Evolutionary conservation across 2,329 filamentous ascomycete species (phyloP), one percentile per base, ranked within the genome.

Genomic region (Verticillium dahliae): DNA sequence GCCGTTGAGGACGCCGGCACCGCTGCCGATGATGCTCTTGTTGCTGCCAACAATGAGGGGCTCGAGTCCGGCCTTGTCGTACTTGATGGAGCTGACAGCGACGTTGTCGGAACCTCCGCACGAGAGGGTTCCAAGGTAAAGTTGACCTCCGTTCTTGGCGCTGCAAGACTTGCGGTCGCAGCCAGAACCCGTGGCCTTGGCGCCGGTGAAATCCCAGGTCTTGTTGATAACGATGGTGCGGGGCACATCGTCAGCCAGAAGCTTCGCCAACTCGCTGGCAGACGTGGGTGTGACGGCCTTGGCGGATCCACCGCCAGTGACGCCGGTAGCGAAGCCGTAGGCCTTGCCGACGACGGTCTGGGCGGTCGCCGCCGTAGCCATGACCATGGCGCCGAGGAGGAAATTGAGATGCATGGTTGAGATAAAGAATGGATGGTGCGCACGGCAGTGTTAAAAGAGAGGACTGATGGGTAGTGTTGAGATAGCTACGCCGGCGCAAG

Each of bases 271-370:
- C 74, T 85, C 76, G 18, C 72, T 74, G 27, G 73, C 79, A 52
- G 75, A 75, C 27, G 70, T 71, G 15, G 81, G 81, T 56, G 77
- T 75, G 0, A 66, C 65, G 6, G 79, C 73, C 13, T 76, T 70
- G 14, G 79, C 80, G 59, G 68, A 73, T 35, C 81, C 81, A 65
- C 82, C 82, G 45, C 82, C 82, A 37, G 82, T 85, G 1, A 81
- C 78, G 38, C 80, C 70, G 5, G 66, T 60, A 14, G 71, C 71
- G 38, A 73, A 73, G 27, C 71, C 71, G 35, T 71, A 69, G 3
- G 71, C 65, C 33, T 66, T 68, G 27, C 71, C 71, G 10, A 65
- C 61, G 15, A 72, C 70, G 41, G 52, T 57, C 52, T 62, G 61
- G 15, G 61, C 56, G n/a, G 54, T 50, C 10, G 61, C 45, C 35